These are phyloP conservation scores for Globisporangium radiosum DNA, from an alignment of 352 stramenopile genomes.

Conservation along the genomic window DNA sequence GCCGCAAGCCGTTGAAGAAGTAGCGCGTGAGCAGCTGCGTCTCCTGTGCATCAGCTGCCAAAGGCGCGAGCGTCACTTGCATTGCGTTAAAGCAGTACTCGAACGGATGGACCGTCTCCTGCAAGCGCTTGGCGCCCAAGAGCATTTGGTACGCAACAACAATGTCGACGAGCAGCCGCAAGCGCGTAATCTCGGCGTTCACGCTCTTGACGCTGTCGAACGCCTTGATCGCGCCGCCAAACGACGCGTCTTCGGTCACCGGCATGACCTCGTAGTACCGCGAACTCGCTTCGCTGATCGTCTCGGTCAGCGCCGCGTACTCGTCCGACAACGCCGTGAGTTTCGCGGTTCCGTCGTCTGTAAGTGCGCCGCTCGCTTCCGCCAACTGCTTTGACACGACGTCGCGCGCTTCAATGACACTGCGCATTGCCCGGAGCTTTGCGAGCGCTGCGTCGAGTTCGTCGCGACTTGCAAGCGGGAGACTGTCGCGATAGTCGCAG, in stretches of 20 bases:
- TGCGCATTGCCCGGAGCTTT: constrained; percentile 40
- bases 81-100: constrained; percentile 79
- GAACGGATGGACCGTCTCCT: constrained; percentile 37
- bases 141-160: constrained; percentile 77
- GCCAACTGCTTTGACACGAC: constrained; percentile 43
- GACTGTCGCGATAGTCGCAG: constrained; percentile 39
- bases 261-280: constrained; percentile 81
- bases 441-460: constrained; percentile 41
- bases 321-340: constrained; percentile 41
- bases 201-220: constrained; percentile 54
- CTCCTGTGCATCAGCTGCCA: constrained; percentile 25
- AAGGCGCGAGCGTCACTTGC: constrained; percentile 46
- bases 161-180: constrained; percentile 61
- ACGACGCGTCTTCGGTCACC: constrained; percentile 47
- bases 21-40: constrained; percentile 46
- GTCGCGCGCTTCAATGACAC: constrained; percentile 41
- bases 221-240: constrained; percentile 46
- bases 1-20: constrained; percentile 49
- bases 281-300: constrained; percentile 63
- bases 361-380: constrained; percentile 38
- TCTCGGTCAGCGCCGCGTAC: constrained; percentile 47
- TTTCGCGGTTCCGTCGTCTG: constrained; percentile 27
- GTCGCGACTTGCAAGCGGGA: constrained; percentile 59
- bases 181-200: constrained; percentile 56
- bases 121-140: constrained; percentile 42